Conservation (phyloP, 2,329 filamentous ascomycete genomes). For the Penicillium hordei region DNA sequence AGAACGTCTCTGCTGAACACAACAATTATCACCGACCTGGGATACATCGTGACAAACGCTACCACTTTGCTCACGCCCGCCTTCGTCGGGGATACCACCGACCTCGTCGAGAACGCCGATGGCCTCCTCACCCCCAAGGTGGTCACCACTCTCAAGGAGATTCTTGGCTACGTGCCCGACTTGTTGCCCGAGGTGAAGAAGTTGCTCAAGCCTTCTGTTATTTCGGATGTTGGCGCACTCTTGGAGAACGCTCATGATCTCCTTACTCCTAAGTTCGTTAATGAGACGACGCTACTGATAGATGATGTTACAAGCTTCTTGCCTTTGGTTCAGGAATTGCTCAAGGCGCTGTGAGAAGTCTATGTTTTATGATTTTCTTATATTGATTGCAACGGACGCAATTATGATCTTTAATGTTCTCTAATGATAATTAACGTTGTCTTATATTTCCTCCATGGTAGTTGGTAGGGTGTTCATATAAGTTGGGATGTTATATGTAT, state of each 20-base stretch:
- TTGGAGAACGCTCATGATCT: conserved; percentile 31
- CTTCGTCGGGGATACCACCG: conserved; percentile 33
- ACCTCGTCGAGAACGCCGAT: conserved; percentile 30
- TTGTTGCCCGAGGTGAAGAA: conserved; percentile 32
- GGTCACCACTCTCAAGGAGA: conserved; percentile 27
- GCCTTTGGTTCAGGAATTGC: conserved; percentile 20
- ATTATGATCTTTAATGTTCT: conserved; percentile 11
- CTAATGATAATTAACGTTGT: conserved; percentile 13
- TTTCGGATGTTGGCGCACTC: conserved; percentile 26
- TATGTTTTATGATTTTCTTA: conserved; percentile 11
- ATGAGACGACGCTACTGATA: conserved; percentile 24
- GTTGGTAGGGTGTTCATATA: too few relatives aligned
- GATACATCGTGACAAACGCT: conserved; percentile 33
- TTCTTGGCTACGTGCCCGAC: conserved; percentile 28
- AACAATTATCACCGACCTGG: conserved; percentile 30
- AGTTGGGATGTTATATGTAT: too few relatives aligned
- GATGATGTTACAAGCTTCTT: conserved; percentile 21
- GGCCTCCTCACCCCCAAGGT: conserved; percentile 31
- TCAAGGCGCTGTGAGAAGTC: conserved; percentile 20
- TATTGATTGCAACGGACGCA: conserved; percentile 7
- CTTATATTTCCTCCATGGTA: neutral
- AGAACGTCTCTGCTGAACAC: conserved; percentile 26
- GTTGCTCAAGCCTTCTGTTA: conserved; percentile 25
- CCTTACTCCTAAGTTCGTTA: conserved; percentile 30
- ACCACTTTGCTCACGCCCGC: conserved; percentile 30